Conservation (phyloP, 2,329 filamentous ascomycete genomes). For the Kalmusia sp. region DNA sequence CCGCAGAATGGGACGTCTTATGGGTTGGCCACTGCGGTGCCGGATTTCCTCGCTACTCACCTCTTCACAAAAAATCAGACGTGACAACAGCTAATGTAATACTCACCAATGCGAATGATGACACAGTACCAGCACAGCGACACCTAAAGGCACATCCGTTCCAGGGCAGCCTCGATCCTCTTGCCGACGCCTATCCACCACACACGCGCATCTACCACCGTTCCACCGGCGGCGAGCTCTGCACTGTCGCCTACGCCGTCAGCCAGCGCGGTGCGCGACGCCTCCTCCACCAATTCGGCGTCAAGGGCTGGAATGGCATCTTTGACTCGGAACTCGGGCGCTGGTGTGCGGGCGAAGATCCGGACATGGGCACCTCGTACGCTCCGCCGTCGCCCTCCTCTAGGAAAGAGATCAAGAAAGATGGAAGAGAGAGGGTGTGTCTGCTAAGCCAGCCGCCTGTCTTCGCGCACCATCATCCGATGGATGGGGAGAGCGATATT, state of each 20-base stretch:
- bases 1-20: slow-evolving; percentile 48
- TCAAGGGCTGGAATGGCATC: slow-evolving; percentile 38
- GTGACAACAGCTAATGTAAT: slow-evolving; percentile 24
- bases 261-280: slow-evolving; percentile 38
- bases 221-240: slow-evolving; percentile 34
- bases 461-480: slow-evolving; percentile 40
- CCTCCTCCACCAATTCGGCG: slow-evolving; percentile 36
- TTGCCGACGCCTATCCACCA: slow-evolving; percentile 29
- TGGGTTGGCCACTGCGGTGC: slow-evolving; percentile 48
- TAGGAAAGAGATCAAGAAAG: slow-evolving; percentile 4
- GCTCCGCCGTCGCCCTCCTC: background rate
- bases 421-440: slow-evolving; percentile 31
- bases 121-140: slow-evolving; percentile 27
- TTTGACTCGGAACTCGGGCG: slow-evolving; percentile 36
- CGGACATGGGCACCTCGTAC: slow-evolving; percentile 21
- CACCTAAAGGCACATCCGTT: slow-evolving; percentile 42
- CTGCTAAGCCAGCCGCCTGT: slow-evolving; percentile 35
- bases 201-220: slow-evolving; percentile 39
- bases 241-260: slow-evolving; percentile 38
- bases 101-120: slow-evolving; percentile 30
- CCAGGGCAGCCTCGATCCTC: slow-evolving; percentile 32
- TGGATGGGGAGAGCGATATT: slow-evolving; percentile 39
- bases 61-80: slow-evolving; percentile 14
- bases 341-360: slow-evolving; percentile 37
- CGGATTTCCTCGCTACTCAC: slow-evolving; percentile 32